Base-by-base conservation (phyloP, 352 stramenopile species). In the Plasmopara viticola region DNA sequence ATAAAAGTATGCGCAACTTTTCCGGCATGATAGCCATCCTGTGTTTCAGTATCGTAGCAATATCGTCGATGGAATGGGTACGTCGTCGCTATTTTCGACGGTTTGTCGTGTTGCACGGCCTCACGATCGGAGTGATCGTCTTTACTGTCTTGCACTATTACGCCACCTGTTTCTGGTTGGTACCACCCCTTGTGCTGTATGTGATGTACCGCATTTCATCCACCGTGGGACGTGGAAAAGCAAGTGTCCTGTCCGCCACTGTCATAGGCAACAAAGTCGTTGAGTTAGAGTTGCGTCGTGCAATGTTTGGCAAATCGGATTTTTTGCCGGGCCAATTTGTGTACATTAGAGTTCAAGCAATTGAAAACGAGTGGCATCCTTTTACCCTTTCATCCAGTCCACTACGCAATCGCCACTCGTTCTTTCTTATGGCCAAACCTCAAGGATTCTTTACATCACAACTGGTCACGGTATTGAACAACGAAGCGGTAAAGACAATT, bases 371-470 rank as follows among this genome's bases (percentile, higher is more conserved):
- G 48, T 90, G 78, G 80, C 80, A 90, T 25, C 78, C 78, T 9
- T 81, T 90, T 48, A 83, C 67, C 6, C 85, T 90, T 49, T 81
- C 72, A 39, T 88, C 78, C 5, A 87, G 74, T 62, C 72, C 78
- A 9, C 47, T 82, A 37, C 49, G 64, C 45, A 64, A 71, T 44
- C 48, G 54, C 18, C 55, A 71, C 50, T 61, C 72, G 6, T 74
- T 90, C 28, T 42, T 68, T 17, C 30, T 90, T 14, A 71, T 84
- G 37, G 66, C 73, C 2, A 88, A 86, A 44, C 73, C 86, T 10
- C 74, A 88, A 53, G 73, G 78, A 17, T 29, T 49, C 0, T 90
- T 90, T 50, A 90, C 80, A 18, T 56, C 38, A 6, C 60, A 64
- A 29, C 40, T 90, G 7, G 44, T 87, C 9, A 65, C 62, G 18